phyloP scores from a whole-genome alignment of 2,329 filamentous ascomycete species.

The Botrytis deweyae region DNA sequence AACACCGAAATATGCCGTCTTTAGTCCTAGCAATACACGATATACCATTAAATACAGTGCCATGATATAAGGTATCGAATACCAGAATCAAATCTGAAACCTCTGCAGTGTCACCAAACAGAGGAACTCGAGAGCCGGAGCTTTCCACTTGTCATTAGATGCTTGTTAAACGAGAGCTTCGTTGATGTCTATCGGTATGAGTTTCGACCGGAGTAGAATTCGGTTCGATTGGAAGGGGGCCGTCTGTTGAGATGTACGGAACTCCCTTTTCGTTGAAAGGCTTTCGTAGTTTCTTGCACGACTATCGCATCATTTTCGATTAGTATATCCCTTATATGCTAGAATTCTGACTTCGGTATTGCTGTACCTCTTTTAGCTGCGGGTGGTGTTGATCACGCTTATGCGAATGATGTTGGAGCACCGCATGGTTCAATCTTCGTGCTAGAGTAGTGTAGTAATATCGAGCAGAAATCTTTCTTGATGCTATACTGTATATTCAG shows the following conservation, averaged over 20 bases:
- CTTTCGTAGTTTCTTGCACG: not conserved
- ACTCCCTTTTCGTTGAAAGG: not conserved
- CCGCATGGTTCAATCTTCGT: not conserved
- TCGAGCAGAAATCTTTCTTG: not conserved
- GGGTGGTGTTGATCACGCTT: not conserved
- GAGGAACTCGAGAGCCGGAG: not conserved
- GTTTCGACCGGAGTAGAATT: rapidly evolving
- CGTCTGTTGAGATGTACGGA: not conserved
- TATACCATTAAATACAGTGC: rapidly evolving
- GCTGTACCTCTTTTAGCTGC: not conserved
- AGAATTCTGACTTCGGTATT: not conserved
- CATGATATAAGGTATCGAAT: rapidly evolving
- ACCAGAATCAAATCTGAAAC: not conserved
- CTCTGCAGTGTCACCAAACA: not conserved
- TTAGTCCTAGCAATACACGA: rapidly evolving
- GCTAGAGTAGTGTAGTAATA: not conserved
- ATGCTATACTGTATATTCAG: not conserved
- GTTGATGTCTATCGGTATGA: not conserved
- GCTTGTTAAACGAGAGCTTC: not conserved
- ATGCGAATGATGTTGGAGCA: not conserved
- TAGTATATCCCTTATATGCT: not conserved
- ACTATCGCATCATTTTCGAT: not conserved
- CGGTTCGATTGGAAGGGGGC: not conserved
- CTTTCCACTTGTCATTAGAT: not conserved
- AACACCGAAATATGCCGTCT: rapidly evolving